These are phyloP conservation scores for Penicillium canescens DNA, from an alignment of 495 filamentous ascomycete genomes.

Conservation along the genomic window DNA sequence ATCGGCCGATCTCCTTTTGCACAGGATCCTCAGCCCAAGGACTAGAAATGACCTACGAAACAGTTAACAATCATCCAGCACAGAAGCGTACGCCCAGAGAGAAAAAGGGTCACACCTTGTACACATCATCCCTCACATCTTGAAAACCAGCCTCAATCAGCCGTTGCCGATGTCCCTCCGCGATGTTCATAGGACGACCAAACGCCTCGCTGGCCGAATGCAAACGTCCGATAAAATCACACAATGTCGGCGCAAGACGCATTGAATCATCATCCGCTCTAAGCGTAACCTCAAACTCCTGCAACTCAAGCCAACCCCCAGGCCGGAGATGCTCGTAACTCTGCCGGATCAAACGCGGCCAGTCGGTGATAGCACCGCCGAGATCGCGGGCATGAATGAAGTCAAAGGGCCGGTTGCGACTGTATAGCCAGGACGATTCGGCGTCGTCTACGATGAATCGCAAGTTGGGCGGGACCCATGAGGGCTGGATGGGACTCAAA, in stretches of 20 bases:
- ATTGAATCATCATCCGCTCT: conserved; percentile 43
- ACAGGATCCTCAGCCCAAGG: conserved; percentile 44
- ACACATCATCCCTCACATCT: conserved; percentile 39
- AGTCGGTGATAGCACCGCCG: conserved; percentile 47
- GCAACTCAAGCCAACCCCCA: conserved; percentile 55
- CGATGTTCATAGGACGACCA: conserved; percentile 42
- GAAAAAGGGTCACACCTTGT: conserved; percentile 34
- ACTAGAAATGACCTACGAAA: conserved; percentile 36
- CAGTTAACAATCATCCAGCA: not conserved
- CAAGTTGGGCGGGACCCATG: conserved; percentile 48
- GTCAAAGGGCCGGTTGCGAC: conserved; percentile 41
- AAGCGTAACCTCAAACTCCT: conserved; percentile 50
- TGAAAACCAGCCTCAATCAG: conserved; percentile 40
- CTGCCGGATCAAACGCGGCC: conserved; percentile 38
- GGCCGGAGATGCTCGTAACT: conserved; percentile 45
- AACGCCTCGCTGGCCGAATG: conserved; percentile 38
- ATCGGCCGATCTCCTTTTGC: conserved; percentile 47
- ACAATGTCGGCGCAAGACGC: conserved; percentile 28
- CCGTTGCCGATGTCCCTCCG: conserved; percentile 26
- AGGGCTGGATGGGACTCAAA: conserved; percentile 34
- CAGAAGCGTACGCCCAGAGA: not conserved
- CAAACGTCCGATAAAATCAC: conserved; percentile 31
- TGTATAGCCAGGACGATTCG: conserved; percentile 51
- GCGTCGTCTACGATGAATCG: conserved; percentile 51
- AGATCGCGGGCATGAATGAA: conserved; percentile 51